These are phyloP conservation scores for Prunus dulcis DNA, from an alignment of 306 rosid genomes.

Conservation along the genomic window DNA sequence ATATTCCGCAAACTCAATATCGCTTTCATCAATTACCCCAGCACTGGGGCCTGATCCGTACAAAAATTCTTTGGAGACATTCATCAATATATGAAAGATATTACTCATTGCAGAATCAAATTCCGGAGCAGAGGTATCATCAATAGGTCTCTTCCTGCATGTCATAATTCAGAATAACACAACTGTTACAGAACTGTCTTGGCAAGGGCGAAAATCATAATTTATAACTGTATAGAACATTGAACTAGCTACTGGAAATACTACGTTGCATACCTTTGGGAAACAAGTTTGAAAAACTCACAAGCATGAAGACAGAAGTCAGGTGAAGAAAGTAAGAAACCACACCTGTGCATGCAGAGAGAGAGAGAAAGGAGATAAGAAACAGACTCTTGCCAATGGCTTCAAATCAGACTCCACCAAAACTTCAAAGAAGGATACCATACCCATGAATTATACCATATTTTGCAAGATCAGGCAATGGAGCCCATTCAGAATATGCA, in stretches of 20 bases:
- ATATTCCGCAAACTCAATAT: slow-evolving; percentile 72
- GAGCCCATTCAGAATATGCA: slow-evolving; percentile 99
- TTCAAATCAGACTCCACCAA: slow-evolving; percentile 19
- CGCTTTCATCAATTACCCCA: slow-evolving; percentile 61
- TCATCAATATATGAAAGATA: slow-evolving; percentile 73
- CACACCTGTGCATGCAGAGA: slow-evolving; percentile 61
- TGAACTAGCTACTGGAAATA: slow-evolving; percentile 10
- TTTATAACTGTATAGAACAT: not conserved
- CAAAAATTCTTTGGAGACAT: slow-evolving; percentile 70
- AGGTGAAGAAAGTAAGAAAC: slow-evolving; percentile 80
- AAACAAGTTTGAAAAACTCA: slow-evolving; percentile 89
- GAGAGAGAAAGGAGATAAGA: slow-evolving; percentile 27
- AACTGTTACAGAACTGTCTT: slow-evolving; percentile 16
- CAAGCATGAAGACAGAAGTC: slow-evolving; percentile 95
- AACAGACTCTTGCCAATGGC: slow-evolving; percentile 13
- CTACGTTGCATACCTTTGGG: slow-evolving; percentile 60
- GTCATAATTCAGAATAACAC: slow-evolving; percentile 20
- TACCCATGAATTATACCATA: slow-evolving; percentile 93
- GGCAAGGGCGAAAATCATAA: not conserved
- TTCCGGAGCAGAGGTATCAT: slow-evolving; percentile 67
- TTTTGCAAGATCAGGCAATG: slow-evolving; percentile 82
- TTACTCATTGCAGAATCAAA: slow-evolving; percentile 71
- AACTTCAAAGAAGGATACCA: slow-evolving; percentile 31
- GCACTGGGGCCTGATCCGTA: slow-evolving; percentile 48
- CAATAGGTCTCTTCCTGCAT: slow-evolving; percentile 79